Evolutionary conservation across 1,284 basidiomycete genomes (phyloP), one percentile per base, ranked within the genome.

Genomic region (Singerocomus rubriflavus): DNA sequence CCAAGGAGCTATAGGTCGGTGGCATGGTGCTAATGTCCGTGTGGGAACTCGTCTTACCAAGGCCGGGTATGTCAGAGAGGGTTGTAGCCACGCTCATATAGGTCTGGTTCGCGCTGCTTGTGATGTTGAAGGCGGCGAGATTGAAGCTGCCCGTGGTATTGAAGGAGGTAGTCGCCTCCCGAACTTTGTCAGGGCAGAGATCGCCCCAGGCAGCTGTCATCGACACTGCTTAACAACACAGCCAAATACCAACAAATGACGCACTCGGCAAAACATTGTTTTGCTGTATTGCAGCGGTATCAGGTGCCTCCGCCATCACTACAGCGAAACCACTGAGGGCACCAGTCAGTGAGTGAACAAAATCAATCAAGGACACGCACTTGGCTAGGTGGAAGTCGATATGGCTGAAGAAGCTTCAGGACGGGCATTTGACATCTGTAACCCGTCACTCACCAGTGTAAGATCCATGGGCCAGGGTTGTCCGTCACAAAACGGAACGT

Each of bases 391-490:
- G 66, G 33, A 54, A 69, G 42, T 66, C 63, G 27, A 70, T 63
- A 45, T 66, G 68, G 39, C 67, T 69, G 25, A 41, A 5, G 3
- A 51, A 38, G 8, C 5, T 16, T 56, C 33, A 51, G 38, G 30
- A 7, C 10, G 8, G 27, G 32, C 12, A 29, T n/a, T 17, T n/a
- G 12, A 32, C 27, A 46, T 26, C 5, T 16, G 14, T 17, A 25
- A 31, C 31, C 5, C 3, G 14, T 17, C 38, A 40, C 64, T 45
- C 11, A 66, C 68, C 67, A 68, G 44, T 69, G 66, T n/a, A 69
- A 31, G 39, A 68, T 61, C 64, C 64, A 68, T 3, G 64, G 66
- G 9, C 64, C 67, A 4, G 62, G 52, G 32, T 66, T 66, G 46
- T 60, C 44, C 14, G 65, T 65, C n/a, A 55, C 30, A 39, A 65